Evolutionary conservation across 164 flowering plant genomes (phyloP), one percentile per base, ranked within the genome.

Genomic region (Hamamelis virginiana): DNA sequence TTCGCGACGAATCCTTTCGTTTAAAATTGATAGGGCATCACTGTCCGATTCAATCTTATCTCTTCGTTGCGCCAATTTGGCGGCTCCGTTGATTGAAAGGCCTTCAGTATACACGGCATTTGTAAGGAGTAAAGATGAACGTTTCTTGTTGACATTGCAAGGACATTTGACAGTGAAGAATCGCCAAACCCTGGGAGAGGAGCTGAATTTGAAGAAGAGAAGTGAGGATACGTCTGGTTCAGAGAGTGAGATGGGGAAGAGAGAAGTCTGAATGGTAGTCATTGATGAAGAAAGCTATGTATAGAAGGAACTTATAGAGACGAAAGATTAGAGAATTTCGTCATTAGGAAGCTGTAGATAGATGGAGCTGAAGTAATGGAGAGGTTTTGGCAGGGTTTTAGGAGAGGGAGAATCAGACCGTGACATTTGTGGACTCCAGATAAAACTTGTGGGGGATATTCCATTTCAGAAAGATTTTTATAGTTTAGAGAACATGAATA

Each of bases 1-100:
- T 14, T 90, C 89, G 0, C 89, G 84, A 10, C 91, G 89, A 59
- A 94, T 84, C 62, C 94, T 73, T 65, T 87, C 91, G 64, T 94
- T 84, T 62, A 94, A 79, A 1, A 72, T 0, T 0, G 96, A 72
- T 15, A 94, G 89, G 14, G 81, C 64, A 71, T 94, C 98, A 11
- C 21, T 9, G 3, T 72, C 79, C 9, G 65, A 1, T 4, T 72
- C 83, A 0, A 41, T 5, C 51, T 58, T 74, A 19, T 75, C 76
- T 46, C 56, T 68, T 45, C 61, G 27, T 13, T 51, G 64, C 9
- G 69, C 60, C 10, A 51, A 21, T 45, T 61, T 66, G 18, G 75
- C 13, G 45, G 79, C 62, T 19, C 62, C 41, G 48, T 79, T 55
- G 33, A 67, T 18, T 4, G 82, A 71, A 57, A 72, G 43, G 44